A percentile compares a stretch with the other conserved stretches of the same genome.
Evolutionary conservation across 208 protist species (phyloP).

Genomic region (Spongospora subterranea): DNA sequence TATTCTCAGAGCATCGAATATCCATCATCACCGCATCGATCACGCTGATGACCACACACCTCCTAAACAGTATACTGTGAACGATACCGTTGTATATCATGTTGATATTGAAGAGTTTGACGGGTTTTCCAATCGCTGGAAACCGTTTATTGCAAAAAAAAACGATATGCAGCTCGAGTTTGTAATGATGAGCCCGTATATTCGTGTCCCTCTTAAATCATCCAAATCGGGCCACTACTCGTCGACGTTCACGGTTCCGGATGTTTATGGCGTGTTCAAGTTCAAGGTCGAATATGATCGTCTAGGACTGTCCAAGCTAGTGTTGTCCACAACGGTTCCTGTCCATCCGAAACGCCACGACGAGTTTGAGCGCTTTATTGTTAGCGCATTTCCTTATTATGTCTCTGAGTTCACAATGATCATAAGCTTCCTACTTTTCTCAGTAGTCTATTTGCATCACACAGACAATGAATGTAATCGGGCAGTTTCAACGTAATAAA

Average conservation of each 20-base stretch:
- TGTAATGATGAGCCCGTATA: constrained; percentile 80
- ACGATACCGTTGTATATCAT: constrained; percentile 39
- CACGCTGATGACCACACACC: background rate
- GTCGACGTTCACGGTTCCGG: constrained; percentile 73
- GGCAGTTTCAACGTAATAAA: background rate
- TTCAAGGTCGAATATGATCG: constrained; percentile 77
- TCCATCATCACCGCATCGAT: constrained; percentile 38
- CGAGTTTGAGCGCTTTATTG: constrained; percentile 82
- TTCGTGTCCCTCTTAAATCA: constrained; percentile 71
- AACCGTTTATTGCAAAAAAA: constrained; percentile 74
- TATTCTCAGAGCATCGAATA: background rate
- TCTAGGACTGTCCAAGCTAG: constrained; percentile 71
- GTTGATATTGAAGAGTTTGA: constrained; percentile 63
- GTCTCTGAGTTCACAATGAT: constrained; percentile 79
- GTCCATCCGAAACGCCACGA: constrained; percentile 80
- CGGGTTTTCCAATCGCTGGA: constrained; percentile 70
- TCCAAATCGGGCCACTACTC: constrained; percentile 67
- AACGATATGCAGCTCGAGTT: constrained; percentile 78
- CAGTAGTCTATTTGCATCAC: constrained; percentile 77
- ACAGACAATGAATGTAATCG: constrained; percentile 13
- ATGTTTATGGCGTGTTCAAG: constrained; percentile 83
- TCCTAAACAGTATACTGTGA: constrained; percentile 50
- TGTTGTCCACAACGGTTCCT: constrained; percentile 62
- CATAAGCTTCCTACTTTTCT: constrained; percentile 76
- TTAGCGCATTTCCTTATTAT: constrained; percentile 82